A percentile compares a stretch with the other conserved stretches of the same genome.
Evolutionary conservation across 2,329 filamentous ascomycete genomes (phyloP).

Genomic region (Emydomyces testavorans): DNA sequence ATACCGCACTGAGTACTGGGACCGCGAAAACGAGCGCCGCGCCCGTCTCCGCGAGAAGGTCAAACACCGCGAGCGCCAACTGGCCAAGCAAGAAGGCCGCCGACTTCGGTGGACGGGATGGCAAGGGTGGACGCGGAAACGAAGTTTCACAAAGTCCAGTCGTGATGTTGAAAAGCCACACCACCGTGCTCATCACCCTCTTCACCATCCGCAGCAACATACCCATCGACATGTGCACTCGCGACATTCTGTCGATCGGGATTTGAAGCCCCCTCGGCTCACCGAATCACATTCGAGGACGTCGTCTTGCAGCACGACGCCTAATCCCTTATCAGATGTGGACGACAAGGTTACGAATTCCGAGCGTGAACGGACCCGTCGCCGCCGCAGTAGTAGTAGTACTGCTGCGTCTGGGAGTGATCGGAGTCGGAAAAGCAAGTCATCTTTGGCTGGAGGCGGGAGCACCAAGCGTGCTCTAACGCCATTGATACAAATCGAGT

Average conservation of each 20-base stretch:
- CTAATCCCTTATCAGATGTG: constrained; percentile 24
- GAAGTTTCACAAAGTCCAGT: constrained; percentile 10
- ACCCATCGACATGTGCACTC: constrained; percentile 14
- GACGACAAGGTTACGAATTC: constrained; percentile 30
- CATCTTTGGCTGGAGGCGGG: constrained; percentile 4
- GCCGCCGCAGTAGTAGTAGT: constrained; percentile 30
- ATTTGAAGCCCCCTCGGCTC: constrained; percentile 10
- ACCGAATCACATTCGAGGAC: constrained; percentile 33
- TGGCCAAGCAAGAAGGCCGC: constrained; percentile 53
- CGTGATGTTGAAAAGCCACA: constrained; percentile 23
- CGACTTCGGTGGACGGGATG: constrained; percentile 84
- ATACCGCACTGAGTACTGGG: constrained; percentile 92
- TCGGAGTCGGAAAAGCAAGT: constrained; percentile 18
- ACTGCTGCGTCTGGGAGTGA: constrained; percentile 22
- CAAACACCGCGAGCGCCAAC: constrained; percentile 53
- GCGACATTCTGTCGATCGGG: constrained; percentile 10
- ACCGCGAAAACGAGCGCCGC: constrained; percentile 84
- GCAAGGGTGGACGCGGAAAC: constrained; percentile 21
- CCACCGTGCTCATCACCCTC: constrained; percentile 23
- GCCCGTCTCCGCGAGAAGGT: constrained; percentile 60
- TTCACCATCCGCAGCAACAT: constrained; percentile 23
- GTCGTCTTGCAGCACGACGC: constrained; percentile 33
- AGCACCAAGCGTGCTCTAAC: constrained; percentile 11
- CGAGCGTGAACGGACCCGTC: constrained; percentile 24
- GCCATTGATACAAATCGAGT: constrained; percentile 14